Evolutionary conservation across 495 filamentous ascomycete species (phyloP), one percentile per base, ranked within the genome.

Genomic region (Stereocaulon alpinum): DNA sequence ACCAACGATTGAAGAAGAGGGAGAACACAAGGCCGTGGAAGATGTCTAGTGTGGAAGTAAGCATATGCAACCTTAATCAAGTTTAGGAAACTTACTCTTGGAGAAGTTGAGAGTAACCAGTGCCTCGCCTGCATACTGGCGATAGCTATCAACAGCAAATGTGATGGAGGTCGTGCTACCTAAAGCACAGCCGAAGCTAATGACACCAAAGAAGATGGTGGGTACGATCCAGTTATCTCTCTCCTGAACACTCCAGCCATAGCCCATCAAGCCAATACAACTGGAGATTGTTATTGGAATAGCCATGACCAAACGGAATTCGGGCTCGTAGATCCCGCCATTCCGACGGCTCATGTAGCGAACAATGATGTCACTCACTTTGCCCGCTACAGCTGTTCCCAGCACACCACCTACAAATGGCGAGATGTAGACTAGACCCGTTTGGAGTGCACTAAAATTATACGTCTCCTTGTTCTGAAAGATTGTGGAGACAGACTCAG

Each of bases 121-220:
- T 11, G 92, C 93, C 71, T 96, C 92, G 48, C 91, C 90, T 2
- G 93, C 93, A 69, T 95, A 96, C 69, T 93, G 88, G 17, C 92
- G 80, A 69, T 96, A 96, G 64, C 86, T 88, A 69, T 98, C 92
- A 27, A 98, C 90, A 55, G 86, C 88, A 65, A 96, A 96, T 0
- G 93, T 96, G 64, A 98, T 95, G 27, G 88, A 81, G 1, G 92
- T 96, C n/a, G 92, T 96, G 50, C 85, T 89, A 1, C 91, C 92
- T 11, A 96, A 78, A 44, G 87, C 86, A 69, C 93, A 96, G 3
- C 93, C 93, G 68, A 98, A 98, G 17, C 89, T 94, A 58, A 96
- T 86, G 47, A 94, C 68, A 2, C 90, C 91, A 63, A 96, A 96
- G 74, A 96, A 96, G 0, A 94, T 68, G 0, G 92, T 95, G 2